phyloP scores from a whole-genome alignment of 1,139 yeast species.

The Yamadazyma atmosphaerica region DNA sequence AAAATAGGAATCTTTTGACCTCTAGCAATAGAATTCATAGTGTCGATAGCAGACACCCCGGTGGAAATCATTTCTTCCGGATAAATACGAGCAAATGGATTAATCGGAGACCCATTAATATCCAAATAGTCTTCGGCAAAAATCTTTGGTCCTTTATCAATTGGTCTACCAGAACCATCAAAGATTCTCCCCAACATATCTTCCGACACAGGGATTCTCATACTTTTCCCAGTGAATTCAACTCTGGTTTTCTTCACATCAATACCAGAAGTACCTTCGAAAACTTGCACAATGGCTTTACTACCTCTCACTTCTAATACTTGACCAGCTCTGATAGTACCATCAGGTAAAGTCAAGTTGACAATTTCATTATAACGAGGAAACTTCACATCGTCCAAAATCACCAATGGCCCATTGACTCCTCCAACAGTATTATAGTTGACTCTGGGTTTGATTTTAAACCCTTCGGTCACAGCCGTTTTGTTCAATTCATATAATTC shows the following conservation, averaged over 20 bases:
- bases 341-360: constrained; percentile 93
- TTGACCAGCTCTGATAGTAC: constrained; percentile 92
- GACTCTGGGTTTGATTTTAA: constrained; percentile 84
- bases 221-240: constrained; percentile 92
- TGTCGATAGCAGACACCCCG: constrained; percentile 97
- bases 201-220: constrained; percentile 93
- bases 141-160: constrained; percentile 96
- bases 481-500: constrained; percentile 78
- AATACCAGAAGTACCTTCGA: constrained; percentile 96
- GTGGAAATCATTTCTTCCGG: constrained; percentile 99
- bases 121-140: constrained; percentile 98
- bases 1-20: constrained; percentile 99
- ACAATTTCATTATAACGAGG: constrained; percentile 97
- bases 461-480: constrained; percentile 88
- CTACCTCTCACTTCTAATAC: constrained; percentile 96
- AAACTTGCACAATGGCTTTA: constrained; percentile 97
- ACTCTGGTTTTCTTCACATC: constrained; percentile 97
- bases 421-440: constrained; percentile 97
- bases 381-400: constrained; percentile 92
- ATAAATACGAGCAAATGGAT: constrained; percentile 96
- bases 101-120: constrained; percentile 97
- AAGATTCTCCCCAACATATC: constrained; percentile 97
- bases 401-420: constrained; percentile 96
- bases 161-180: constrained; percentile 98
- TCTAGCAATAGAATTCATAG: constrained; percentile 99